Conservation (phyloP, 306 rosid species). For the Cicer pinnatifidum region DNA sequence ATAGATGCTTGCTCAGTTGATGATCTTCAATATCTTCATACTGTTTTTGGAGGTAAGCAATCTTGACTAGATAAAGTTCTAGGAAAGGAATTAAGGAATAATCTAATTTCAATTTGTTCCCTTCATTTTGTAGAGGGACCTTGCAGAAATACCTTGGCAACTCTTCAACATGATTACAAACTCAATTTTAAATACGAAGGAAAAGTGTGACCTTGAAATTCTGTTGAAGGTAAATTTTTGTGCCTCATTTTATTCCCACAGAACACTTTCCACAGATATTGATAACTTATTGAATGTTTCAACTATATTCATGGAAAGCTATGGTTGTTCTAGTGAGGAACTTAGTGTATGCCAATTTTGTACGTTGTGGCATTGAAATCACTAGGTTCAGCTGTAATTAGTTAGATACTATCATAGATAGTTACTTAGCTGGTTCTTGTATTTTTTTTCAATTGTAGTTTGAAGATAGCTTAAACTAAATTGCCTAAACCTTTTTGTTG, state of each 20-base stretch:
- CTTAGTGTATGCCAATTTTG: slow-evolving; percentile 13
- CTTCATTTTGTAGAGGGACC: slow-evolving; percentile 83
- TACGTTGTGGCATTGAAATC: background rate
- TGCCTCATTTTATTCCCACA: slow-evolving; percentile 25
- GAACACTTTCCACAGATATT: slow-evolving; percentile 31
- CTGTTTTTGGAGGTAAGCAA: slow-evolving; percentile 80
- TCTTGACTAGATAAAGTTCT: slow-evolving; percentile 37
- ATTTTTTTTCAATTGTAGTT: background rate
- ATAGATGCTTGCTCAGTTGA: slow-evolving; percentile 74
- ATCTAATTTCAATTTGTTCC: slow-evolving; percentile 22
- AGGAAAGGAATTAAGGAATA: slow-evolving; percentile 22
- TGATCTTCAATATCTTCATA: slow-evolving; percentile 94
- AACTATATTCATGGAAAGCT: slow-evolving; percentile 27
- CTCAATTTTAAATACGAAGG: slow-evolving; percentile 78
- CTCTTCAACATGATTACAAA: slow-evolving; percentile 71
- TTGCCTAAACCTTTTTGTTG: slow-evolving; percentile 14
- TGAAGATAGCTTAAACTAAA: slow-evolving; percentile 9
- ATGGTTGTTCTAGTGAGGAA: slow-evolving; percentile 20
- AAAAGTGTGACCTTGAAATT: slow-evolving; percentile 63
- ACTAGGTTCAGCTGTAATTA: background rate
- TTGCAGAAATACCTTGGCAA: slow-evolving; percentile 79
- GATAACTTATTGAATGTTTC: slow-evolving; percentile 19
- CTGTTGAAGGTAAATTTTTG: slow-evolving; percentile 34
- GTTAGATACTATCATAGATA: slow-evolving; percentile 20
- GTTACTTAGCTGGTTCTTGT: slow-evolving; percentile 29